Base-by-base conservation (phyloP, 164 flowering plant species). In the Macadamia integrifolia region DNA sequence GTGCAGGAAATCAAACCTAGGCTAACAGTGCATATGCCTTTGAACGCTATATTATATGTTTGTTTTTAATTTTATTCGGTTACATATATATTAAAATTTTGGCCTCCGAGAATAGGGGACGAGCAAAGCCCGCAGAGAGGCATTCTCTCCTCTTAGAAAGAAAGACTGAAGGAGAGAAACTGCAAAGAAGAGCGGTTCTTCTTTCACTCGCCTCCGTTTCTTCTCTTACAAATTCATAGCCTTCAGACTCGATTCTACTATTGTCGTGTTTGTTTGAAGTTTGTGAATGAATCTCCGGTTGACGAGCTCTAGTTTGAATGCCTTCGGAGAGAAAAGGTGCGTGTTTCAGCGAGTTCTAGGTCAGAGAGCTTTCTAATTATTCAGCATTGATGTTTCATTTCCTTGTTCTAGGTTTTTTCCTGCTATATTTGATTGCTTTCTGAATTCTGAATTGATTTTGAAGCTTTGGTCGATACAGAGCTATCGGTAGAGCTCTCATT, bases 221-320 rank as follows among this genome's bases (percentile, higher is more conserved):
- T 50, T 32, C 28, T 17, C 11, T 64, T 56, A 64, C 6, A 50
- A 58, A 50, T 64, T 50, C 30, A n/a, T 31, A 65, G 52, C 14
- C 13, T 35, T 52, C 68, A 65, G 59, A 59, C 53, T 52, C 7
- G 50, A 10, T 17, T 53, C 49, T 4, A n/a, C n/a, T 6, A 31
- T 28, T 2, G 6, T 42, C 49, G 12, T 9, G 13, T 46, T 53
- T 17, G 15, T 53, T 53, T 14, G 10, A 10, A 35, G 32, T 60
- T 35, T 65, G 15, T 57, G 18, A 31, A 28, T 23, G 65, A 50
- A 66, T 66, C 65, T 71, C 14, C 61, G 50, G 31, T 66, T 44
- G 48, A 60, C n/a, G 65, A 60, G 69, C 69, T 71, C 18, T 48
- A 52, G 3, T 65, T 71, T 71, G 65, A 66, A 52, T 52, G 43